Conservation (phyloP, 73 alveolate species). For the Blepharisma japonicum region DNA sequence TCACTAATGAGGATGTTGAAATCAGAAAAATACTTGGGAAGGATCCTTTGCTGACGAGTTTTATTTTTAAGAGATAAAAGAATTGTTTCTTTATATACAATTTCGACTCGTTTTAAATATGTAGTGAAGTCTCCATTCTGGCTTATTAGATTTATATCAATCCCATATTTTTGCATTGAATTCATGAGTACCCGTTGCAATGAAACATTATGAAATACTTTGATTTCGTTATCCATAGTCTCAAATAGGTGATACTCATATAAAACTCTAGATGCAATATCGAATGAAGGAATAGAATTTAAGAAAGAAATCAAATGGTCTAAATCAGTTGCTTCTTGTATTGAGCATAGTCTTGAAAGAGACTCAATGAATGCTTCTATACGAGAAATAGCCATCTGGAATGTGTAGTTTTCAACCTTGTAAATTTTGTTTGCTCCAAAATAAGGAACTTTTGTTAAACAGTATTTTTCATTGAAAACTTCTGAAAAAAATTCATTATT, state of each 20-base stretch:
- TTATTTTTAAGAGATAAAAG: not conserved
- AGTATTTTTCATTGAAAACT: not conserved
- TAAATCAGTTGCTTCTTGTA: not conserved
- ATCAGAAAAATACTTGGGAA: constrained; percentile 24
- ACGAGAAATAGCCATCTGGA: not conserved
- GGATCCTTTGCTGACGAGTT: constrained; percentile 26
- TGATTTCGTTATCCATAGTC: no score
- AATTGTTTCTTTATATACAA: not conserved
- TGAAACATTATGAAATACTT: no score
- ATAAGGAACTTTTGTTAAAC: not conserved
- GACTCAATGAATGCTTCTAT: not conserved
- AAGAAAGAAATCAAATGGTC: not conserved
- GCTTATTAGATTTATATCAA: not conserved
- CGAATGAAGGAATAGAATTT: constrained; percentile 6
- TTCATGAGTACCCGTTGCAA: not conserved
- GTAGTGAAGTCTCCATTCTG: not conserved
- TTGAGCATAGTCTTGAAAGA: not conserved
- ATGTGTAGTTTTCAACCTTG: not conserved
- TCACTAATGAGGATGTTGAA: constrained; percentile 17
- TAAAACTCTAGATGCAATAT: not conserved
- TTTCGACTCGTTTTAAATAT: not conserved
- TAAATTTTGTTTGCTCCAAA: constrained; percentile 9
- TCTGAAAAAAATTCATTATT: not conserved
- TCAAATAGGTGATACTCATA: not conserved
- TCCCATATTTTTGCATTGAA: not conserved